Percentiles rank a stretch among this genome's conserved stretches.
phyloP scores from a whole-genome alignment of 495 filamentous ascomycete genomes.

The Haplographium delicatum region DNA sequence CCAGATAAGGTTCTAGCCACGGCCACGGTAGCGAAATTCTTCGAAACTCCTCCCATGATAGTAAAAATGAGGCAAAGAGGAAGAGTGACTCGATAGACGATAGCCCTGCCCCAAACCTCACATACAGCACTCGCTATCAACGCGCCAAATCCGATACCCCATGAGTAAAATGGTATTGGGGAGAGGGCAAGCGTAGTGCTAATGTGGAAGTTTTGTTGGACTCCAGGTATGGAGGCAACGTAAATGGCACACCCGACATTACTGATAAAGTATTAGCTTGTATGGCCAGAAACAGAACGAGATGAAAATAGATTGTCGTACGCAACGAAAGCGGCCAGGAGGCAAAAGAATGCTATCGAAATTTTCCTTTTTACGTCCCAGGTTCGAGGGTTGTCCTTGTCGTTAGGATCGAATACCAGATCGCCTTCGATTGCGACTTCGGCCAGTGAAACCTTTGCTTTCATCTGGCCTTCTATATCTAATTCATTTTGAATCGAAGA shows the following conservation, averaged over 20 bases:
- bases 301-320: neutral
- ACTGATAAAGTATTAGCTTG: conserved; percentile 22
- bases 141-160: conserved; percentile 52
- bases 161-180: conserved; percentile 48
- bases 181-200: conserved; percentile 46
- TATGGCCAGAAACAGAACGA: neutral
- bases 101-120: conserved; percentile 46
- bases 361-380: neutral
- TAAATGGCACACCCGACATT: conserved; percentile 49
- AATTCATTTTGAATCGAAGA: too few species aligned
- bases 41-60: conserved; percentile 50
- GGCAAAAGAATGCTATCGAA: neutral
- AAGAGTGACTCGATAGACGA: conserved; percentile 42
- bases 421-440: too few species aligned
- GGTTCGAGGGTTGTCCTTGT: neutral
- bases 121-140: conserved; percentile 52
- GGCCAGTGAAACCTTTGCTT: too few species aligned
- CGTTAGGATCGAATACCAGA: too few species aligned
- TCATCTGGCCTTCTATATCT: too few species aligned
- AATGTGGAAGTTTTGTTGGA: conserved; percentile 41
- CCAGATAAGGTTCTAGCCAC: conserved; percentile 57
- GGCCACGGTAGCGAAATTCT: conserved; percentile 47
- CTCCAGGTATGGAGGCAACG: conserved; percentile 35
- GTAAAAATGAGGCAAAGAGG: conserved; percentile 55
- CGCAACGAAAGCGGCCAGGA: neutral